Base-by-base conservation (phyloP, 1,284 basidiomycete species). In the Limonomyces culmigenus region DNA sequence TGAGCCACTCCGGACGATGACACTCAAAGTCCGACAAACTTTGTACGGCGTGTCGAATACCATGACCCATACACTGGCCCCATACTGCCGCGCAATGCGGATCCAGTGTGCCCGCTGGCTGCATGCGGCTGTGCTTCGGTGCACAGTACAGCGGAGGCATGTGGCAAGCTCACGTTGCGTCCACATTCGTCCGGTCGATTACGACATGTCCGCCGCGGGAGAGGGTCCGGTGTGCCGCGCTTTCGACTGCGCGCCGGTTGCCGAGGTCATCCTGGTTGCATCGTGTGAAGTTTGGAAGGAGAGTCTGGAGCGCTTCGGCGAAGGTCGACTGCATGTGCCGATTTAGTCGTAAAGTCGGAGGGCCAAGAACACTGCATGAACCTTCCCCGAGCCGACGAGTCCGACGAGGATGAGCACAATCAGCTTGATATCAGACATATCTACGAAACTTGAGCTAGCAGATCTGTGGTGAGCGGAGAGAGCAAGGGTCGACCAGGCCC, bases 61-160 rank as follows among this genome's bases (percentile, higher is more conserved):
- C 54, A 83, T 65, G 53, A 78, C 66, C 66, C 74, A 78, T 27
- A 27, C 23, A 37, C 54, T 50, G 41, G 67, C 72, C 41, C 61
- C 65, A 45, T 71, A 72, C 47, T 70, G 66, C 43, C 56, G 63
- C 5, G 75, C 75, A 43, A 83, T 78, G 39, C 62, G 51, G 40
- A 72, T 74, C 78, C 77, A 84, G 45, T 78, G 60, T 19, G 64
- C 61, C 39, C 77, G 59, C 53, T 81, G 79, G 37, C 76, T 80
- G 46, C 6, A 27, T 8, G 34, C 35, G 18, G 33, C 25, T 30
- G 32, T 18, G 32, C 15, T 17, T 13, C 20, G 34, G n/a, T 25
- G 19, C 18, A 16, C n/a, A 29, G 30, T 29, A 10, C 5, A 31
- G 3, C 8, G 4, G 12, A 31, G 35, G 19, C 29, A 23, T 33